Base-by-base conservation (phyloP, 176 grass and related monocot genomes). In the Puccinellia tenuiflora region DNA sequence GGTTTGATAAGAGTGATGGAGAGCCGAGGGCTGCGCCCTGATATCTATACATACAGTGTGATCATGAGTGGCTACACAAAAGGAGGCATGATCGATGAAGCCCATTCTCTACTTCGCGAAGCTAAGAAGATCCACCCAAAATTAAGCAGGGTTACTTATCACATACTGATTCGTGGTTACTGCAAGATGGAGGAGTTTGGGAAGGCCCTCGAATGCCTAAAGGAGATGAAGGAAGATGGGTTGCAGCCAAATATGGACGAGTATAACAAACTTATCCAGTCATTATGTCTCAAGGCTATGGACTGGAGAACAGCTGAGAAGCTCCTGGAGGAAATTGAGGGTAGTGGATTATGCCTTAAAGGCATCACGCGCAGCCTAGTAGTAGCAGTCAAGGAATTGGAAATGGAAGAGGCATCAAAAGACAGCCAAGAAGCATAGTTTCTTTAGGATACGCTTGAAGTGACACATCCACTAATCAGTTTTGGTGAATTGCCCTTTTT, bases 201-300 rank as follows among this genome's bases (percentile, higher is more conserved):
- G 39, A 99, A 99, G 71, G 97, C 97, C 14, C 80, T 89, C 46
- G 91, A 96, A 71, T 90, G 91, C 62, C 88, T 99, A 73, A 88
- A 90, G 75, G 91, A 99, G 88, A 99, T 99, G 97, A 92, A 88
- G 56, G 80, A 94, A 83, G 89, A 92, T 77, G 97, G 93, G n/a
- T 31, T 96, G 52, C 90, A 56, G 74, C 93, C 97, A 89, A 99
- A 92, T 81, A 56, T 75, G 16, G 93, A 99, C 38, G 97, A 99
- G 81, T 99, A 99, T 83, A 85, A 89, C 76, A 96, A 99, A 65
- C 74, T 99, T 56, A 94, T 96, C 81, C 84, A 92, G 81, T 90
- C 97, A 24, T 74, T 99, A 55, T 99, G 97, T 88, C 94, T 99
- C 59, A 99, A 92, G 80, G 78, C 89, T 91, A 64, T 88, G 74